Conservation (phyloP, 2,329 filamentous ascomycete genomes). For the Colletotrichum endophyticum region DNA sequence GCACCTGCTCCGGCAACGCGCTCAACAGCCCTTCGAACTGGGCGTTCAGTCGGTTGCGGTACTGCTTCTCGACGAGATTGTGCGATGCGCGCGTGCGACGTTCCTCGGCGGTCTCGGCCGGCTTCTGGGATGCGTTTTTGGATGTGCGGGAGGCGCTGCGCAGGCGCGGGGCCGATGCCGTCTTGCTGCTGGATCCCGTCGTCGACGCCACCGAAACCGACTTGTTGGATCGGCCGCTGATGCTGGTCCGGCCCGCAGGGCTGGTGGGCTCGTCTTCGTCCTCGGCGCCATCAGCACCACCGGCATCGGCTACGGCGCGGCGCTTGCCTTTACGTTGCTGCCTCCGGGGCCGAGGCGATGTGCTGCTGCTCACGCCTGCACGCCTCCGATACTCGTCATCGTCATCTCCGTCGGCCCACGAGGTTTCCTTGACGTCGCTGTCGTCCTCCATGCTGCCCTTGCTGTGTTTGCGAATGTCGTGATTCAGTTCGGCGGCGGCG, state of each 20-base stretch:
- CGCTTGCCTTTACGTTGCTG: constrained; percentile 15
- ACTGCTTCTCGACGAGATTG: constrained; percentile 38
- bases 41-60: constrained; percentile 34
- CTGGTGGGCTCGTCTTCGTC: constrained; percentile 5
- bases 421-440: constrained; percentile 6
- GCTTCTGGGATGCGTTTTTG: constrained; percentile 30
- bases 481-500: constrained; percentile 12
- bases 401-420: not conserved
- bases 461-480: constrained; percentile 12
- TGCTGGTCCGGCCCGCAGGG: constrained; percentile 5
- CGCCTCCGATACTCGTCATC: not conserved
- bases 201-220: constrained; percentile 1
- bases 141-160: constrained; percentile 33
- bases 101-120: constrained; percentile 29
- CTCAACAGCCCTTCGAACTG: constrained; percentile 34
- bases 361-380: not conserved
- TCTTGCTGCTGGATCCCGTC: constrained; percentile 8
- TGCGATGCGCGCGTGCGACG: constrained; percentile 34
- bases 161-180: constrained; percentile 21
- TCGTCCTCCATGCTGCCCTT: constrained; percentile 14
- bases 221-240: constrained; percentile 8
- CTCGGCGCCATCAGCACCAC: not conserved
- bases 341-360: not conserved
- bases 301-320: not conserved
- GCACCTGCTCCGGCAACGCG: constrained; percentile 28